phyloP scores from a whole-genome alignment of 108 stramenopile genomes.

The Cyclotella sp. region DNA sequence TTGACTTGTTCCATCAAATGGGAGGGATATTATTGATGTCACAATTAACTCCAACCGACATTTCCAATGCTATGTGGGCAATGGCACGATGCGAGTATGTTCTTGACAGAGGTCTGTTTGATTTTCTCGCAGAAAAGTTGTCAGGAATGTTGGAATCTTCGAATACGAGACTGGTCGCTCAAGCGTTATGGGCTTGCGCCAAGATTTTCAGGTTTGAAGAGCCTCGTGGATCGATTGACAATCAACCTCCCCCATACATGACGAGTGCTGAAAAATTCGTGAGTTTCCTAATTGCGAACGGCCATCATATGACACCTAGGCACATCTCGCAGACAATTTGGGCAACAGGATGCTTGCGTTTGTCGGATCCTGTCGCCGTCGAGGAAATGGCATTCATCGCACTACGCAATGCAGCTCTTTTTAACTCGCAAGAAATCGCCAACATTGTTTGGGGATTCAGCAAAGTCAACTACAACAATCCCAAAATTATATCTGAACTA shows the following conservation, averaged over 20 bases:
- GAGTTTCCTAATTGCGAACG: slow-evolving; percentile 37
- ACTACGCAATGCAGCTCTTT: slow-evolving; percentile 15
- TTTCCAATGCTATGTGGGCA: slow-evolving; percentile 67
- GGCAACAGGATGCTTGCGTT: slow-evolving; percentile 63
- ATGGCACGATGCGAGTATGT: slow-evolving; percentile 70
- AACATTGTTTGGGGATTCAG: slow-evolving; percentile 72
- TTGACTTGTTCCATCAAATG: slow-evolving; percentile 60
- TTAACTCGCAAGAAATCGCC: slow-evolving; percentile 62
- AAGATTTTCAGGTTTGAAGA: slow-evolving; percentile 63
- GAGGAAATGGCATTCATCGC: slow-evolving; percentile 40
- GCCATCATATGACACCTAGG: slow-evolving; percentile 54
- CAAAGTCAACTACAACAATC: slow-evolving; percentile 50
- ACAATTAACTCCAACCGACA: slow-evolving; percentile 55
- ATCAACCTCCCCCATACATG: slow-evolving; percentile 63
- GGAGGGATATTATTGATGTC: slow-evolving; percentile 56
- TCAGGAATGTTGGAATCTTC: slow-evolving; percentile 42
- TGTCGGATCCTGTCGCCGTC: slow-evolving; percentile 29
- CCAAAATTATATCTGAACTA: slow-evolving; percentile 39
- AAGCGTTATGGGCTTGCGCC: slow-evolving; percentile 77
- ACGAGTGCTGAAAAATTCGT: slow-evolving; percentile 40
- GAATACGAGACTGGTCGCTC: slow-evolving; percentile 56
- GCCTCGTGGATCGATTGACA: slow-evolving; percentile 10
- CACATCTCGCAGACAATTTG: slow-evolving; percentile 74
- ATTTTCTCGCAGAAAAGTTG: slow-evolving; percentile 59
- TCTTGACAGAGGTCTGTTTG: slow-evolving; percentile 75